Percentiles rank a stretch among this genome's conserved stretches.
These are phyloP conservation scores for Tephrocybe sp. DNA, from an alignment of 768 basidiomycete species.

Conservation along the genomic window DNA sequence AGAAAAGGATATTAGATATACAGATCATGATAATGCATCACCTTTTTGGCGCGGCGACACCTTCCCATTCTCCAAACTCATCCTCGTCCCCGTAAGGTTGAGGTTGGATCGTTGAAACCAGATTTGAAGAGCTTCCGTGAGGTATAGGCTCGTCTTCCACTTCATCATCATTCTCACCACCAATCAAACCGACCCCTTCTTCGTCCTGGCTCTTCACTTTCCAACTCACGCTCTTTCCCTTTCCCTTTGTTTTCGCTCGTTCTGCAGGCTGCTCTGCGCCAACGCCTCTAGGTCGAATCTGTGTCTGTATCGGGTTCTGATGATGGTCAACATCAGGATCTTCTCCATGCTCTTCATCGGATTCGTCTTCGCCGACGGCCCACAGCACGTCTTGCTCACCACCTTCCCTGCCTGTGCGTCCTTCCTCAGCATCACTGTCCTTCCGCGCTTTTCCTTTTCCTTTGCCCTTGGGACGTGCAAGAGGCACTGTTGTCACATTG, in stretches of 20 bases:
- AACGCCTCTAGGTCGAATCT: constrained; percentile 10
- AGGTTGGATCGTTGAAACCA: not conserved
- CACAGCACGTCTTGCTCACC: constrained; percentile 51
- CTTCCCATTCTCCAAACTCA: constrained; percentile 17
- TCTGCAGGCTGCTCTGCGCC: not conserved
- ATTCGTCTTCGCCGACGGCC: constrained; percentile 73
- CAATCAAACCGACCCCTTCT: constrained; percentile 44
- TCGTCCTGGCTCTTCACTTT: constrained; percentile 24
- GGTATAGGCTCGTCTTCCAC: constrained; percentile 21
- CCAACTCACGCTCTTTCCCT: constrained; percentile 10
- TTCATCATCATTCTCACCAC: constrained; percentile 28
- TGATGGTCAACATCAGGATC: constrained; percentile 43
- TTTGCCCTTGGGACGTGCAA: constrained; percentile 22
- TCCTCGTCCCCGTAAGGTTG: constrained; percentile 11
- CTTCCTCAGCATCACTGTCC: constrained; percentile 19
- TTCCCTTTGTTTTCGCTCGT: constrained; percentile 5
- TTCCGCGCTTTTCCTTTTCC: constrained; percentile 16
- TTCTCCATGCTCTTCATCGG: constrained; percentile 52
- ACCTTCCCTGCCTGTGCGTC: constrained; percentile 14
- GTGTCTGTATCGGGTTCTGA: constrained; percentile 33
- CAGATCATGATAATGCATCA: not conserved
- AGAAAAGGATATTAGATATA: not conserved
- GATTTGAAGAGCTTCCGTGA: constrained; percentile 7
- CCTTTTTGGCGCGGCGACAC: constrained; percentile 7
- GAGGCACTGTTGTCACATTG: constrained; percentile 29